Evolutionary conservation across 2,329 filamentous ascomycete genomes (phyloP).

Genomic region (Phialophora chinensis): DNA sequence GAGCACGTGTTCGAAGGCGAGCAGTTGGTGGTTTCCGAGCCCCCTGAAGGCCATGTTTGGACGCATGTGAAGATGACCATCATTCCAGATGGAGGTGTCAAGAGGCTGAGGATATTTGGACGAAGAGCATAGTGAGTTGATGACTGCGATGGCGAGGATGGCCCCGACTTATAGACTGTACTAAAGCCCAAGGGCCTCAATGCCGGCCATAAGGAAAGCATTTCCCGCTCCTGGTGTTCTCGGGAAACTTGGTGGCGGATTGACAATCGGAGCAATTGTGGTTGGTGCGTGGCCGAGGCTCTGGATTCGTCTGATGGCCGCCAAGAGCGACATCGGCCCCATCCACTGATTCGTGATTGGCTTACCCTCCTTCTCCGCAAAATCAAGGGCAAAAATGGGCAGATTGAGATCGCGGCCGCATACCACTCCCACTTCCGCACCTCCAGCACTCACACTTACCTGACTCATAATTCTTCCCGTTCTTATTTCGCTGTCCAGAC

Average conservation of each 20-base stretch:
- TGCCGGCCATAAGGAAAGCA: slow-evolving; percentile 3
- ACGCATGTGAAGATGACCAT: slow-evolving; percentile 90
- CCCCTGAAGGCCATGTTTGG: slow-evolving; percentile 74
- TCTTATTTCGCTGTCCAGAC: background rate
- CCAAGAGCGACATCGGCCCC: slow-evolving; percentile 36
- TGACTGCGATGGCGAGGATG: background rate
- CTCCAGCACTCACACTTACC: slow-evolving; percentile 1
- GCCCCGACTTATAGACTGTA: background rate
- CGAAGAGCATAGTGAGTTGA: slow-evolving; percentile 54
- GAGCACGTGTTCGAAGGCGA: slow-evolving; percentile 50
- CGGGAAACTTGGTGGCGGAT: background rate
- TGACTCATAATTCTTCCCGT: slow-evolving; percentile 27
- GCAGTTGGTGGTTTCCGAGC: slow-evolving; percentile 54
- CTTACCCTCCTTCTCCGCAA: slow-evolving; percentile 16
- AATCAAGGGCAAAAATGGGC: slow-evolving; percentile 16
- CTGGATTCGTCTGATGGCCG: slow-evolving; percentile 11
- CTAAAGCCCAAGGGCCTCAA: background rate
- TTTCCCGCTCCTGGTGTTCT: background rate
- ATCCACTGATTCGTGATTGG: background rate
- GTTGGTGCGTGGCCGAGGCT: slow-evolving; percentile 11
- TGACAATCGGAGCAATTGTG: slow-evolving; percentile 8
- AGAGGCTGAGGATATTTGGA: slow-evolving; percentile 80
- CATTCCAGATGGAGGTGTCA: slow-evolving; percentile 91
- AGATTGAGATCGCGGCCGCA: slow-evolving; percentile 14
- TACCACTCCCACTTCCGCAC: slow-evolving; percentile 20